Conservation (phyloP, 129 eudicot species). For the Smallanthus sonchifolius region DNA sequence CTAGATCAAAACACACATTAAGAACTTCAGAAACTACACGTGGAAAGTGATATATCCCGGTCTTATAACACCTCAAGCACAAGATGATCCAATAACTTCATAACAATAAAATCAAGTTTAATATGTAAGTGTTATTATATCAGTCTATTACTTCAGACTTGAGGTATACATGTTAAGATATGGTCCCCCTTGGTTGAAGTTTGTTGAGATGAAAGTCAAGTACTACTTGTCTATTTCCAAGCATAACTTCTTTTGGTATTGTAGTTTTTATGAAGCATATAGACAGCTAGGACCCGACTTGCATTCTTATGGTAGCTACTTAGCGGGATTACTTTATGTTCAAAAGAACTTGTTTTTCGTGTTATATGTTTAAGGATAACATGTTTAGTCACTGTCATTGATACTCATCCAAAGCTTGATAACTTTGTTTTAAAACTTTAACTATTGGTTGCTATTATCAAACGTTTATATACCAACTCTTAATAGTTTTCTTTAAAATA, state of each 20-base stretch:
- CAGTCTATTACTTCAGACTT: background rate
- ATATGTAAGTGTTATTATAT: background rate
- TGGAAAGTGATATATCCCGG: background rate
- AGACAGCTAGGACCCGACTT: background rate
- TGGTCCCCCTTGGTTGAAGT: slow-evolving; percentile 31
- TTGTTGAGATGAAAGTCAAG: slow-evolving; percentile 38
- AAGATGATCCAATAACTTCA: background rate
- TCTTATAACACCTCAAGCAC: too few species aligned
- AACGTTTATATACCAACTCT: background rate
- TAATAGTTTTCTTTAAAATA: background rate
- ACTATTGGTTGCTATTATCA: background rate
- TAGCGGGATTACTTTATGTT: background rate
- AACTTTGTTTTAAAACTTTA: too few species aligned
- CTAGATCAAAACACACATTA: background rate
- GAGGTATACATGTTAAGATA: slow-evolving; percentile 7
- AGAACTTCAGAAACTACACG: background rate
- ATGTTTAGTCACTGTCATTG: background rate
- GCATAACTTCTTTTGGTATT: slow-evolving; percentile 13
- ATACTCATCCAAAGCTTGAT: too few species aligned
- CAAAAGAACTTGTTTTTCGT: background rate
- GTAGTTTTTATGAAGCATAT: slow-evolving; percentile 19
- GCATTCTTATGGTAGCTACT: background rate
- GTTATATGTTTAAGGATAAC: background rate
- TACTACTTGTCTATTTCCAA: slow-evolving; percentile 15
- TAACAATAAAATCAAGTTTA: background rate